phyloP scores from a whole-genome alignment of 805 yeast genomes.

The Schwanniomyces pseudopolymorphus region DNA sequence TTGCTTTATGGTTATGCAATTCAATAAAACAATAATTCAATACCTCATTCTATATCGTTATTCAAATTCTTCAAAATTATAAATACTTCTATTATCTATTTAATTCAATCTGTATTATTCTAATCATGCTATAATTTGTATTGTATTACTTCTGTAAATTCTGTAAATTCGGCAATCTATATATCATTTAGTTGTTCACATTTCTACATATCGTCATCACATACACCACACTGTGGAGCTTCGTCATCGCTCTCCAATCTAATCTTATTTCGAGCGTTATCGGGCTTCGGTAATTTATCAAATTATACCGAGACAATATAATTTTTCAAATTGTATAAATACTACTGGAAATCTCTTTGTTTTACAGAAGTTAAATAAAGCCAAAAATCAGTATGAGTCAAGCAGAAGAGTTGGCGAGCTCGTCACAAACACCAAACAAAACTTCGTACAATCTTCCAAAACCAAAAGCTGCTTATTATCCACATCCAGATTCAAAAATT shows the following conservation, averaged over 20 bases:
- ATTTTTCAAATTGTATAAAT: neutral
- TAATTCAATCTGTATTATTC: too few relatives aligned
- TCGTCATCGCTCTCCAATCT: neutral
- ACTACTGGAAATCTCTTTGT: neutral
- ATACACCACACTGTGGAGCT: too few relatives aligned
- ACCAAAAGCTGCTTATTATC: slow-evolving; percentile 58
- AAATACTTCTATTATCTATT: too few relatives aligned
- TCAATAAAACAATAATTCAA: too few relatives aligned
- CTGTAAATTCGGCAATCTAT: too few relatives aligned
- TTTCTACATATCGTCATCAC: too few relatives aligned
- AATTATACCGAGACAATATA: neutral
- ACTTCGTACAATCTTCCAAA: slow-evolving; percentile 36
- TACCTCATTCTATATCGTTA: neutral
- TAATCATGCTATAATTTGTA: too few relatives aligned
- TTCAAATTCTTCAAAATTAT: neutral
- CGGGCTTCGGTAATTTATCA: neutral
- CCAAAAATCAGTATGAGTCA: neutral
- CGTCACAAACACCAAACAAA: slow-evolving; percentile 31
- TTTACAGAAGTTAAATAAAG: neutral
- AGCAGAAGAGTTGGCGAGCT: slow-evolving; percentile 12
- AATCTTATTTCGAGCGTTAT: neutral
- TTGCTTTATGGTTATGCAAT: neutral
- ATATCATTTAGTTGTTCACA: too few relatives aligned
- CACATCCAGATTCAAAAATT: slow-evolving; percentile 53
- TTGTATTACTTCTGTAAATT: too few relatives aligned